phyloP scores from a whole-genome alignment of 176 grass and related monocot species.

The Pharus latifolius region DNA sequence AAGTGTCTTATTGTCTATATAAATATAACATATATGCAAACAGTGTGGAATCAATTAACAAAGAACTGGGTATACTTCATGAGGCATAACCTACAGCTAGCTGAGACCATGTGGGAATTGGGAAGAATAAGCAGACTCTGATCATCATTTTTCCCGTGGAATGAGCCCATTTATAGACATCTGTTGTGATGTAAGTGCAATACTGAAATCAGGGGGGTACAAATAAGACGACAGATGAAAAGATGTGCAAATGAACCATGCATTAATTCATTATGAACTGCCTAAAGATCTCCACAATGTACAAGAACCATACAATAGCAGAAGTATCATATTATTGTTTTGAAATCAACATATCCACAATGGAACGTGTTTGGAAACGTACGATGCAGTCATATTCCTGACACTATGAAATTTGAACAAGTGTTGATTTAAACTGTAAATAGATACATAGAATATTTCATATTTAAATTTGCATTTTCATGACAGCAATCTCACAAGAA shows the following conservation, averaged over 20 bases:
- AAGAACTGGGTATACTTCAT: not conserved
- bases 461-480: not conserved
- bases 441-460: not conserved
- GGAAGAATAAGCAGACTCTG: slow-evolving; percentile 90
- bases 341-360: not conserved
- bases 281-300: no score
- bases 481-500: not conserved
- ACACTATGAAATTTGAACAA: not conserved
- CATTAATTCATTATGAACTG: not conserved
- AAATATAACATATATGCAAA: not conserved
- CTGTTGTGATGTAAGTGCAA: slow-evolving; percentile 27
- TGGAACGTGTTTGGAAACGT: not conserved
- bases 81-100: slow-evolving; percentile 47
- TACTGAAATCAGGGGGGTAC: not conserved
- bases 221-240: not conserved
- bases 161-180: slow-evolving; percentile 78
- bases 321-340: not conserved
- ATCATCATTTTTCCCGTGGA: slow-evolving; percentile 70
- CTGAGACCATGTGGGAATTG: slow-evolving; percentile 63
- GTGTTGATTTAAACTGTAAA: not conserved
- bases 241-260: not conserved
- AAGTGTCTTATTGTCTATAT: not conserved
- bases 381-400: not conserved
- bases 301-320: not conserved
- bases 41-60: not conserved